A percentile compares a stretch with the other conserved stretches of the same genome.
Conservation (phyloP, 768 basidiomycete genomes). For the Termitomyces sp. region DNA sequence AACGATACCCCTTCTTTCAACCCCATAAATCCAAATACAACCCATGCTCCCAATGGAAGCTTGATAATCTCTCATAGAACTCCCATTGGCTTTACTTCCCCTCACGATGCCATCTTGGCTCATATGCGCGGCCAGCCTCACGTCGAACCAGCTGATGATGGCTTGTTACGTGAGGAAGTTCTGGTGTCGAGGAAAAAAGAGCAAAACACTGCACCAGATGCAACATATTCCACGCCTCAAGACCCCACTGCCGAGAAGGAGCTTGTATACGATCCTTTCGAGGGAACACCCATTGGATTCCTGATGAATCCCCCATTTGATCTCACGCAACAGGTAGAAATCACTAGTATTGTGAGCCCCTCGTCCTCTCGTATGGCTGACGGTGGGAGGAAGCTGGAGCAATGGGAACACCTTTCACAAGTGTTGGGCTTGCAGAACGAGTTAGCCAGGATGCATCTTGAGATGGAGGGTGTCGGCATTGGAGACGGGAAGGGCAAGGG, state of each 20-base stretch:
- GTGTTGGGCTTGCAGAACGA: constrained; percentile 73
- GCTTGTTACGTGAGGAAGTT: constrained; percentile 6
- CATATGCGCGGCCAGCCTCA: constrained; percentile 37
- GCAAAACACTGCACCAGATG: background rate
- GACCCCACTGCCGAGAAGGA: constrained; percentile 9
- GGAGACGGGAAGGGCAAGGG: constrained; percentile 30
- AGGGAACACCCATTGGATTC: constrained; percentile 39
- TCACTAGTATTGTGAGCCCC: background rate
- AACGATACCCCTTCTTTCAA: background rate
- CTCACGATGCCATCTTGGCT: constrained; percentile 62
- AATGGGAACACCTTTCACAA: constrained; percentile 66
- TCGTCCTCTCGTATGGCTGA: constrained; percentile 10
- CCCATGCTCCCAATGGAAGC: background rate
- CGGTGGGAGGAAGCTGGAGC: constrained; percentile 37
- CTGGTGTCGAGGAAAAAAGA: background rate
- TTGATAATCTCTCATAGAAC: background rate
- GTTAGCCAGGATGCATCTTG: constrained; percentile 67
- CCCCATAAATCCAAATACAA: background rate
- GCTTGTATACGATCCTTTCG: constrained; percentile 42
- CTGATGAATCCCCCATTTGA: constrained; percentile 20
- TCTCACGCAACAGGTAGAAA: constrained; percentile 8
- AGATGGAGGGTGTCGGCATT: constrained; percentile 66
- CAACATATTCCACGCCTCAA: constrained; percentile 2
- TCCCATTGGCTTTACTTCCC: constrained; percentile 36
- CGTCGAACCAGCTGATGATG: constrained; percentile 8